Base-by-base conservation (phyloP, 179 eudicot species). In the Gypsophila paniculata region DNA sequence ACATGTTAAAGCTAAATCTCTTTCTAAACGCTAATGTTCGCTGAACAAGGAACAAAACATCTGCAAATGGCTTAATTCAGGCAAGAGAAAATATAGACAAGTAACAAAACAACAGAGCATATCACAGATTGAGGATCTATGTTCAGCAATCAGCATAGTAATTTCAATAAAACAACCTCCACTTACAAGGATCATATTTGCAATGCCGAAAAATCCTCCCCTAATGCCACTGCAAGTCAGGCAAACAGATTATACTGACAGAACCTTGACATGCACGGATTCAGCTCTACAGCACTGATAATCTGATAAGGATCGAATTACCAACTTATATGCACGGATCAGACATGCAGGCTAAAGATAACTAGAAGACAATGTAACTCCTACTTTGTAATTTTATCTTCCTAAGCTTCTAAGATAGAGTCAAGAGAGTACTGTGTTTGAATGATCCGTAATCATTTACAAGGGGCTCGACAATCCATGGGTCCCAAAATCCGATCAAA, bases 141-240 rank as follows among this genome's bases (percentile, higher is more conserved):
- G 66, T 13, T 23, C 70, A 23, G 57, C 58, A 29, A 29, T 29
- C 34, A 29, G 34, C 63, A 6, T 17, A 29, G 18, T 58, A 2
- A 67, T 15, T 65, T 49, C 7, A 5, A 52, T 6, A 14, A 11
- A 32, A 63, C 51, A 65, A 46, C 12, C 58, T 61, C 57, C 59
- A 89, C 99, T 94, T 84, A 94, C 99, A 79, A 94, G 91, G 77
- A 91, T 91, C 99, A 94, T 91, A 81, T 94, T 94, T 64, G 99
- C 99, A 67, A 94, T 79, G 82, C 96, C 79, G 81, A 94, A 94
- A 78, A 81, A 88, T 87, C 92, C 85, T 76, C 97, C 96, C 67
- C 97, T 82, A 54, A 91, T 68, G 71, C 99, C 97, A 87, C 99
- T 94, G 96, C 61, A 76, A 70, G 68, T 74, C 78, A 86, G 70